A percentile compares a stretch with the other conserved stretches of the same genome.
phyloP scores from a whole-genome alignment of 192 early-diverging fungal species.

The Polychytrium aggregatum region DNA sequence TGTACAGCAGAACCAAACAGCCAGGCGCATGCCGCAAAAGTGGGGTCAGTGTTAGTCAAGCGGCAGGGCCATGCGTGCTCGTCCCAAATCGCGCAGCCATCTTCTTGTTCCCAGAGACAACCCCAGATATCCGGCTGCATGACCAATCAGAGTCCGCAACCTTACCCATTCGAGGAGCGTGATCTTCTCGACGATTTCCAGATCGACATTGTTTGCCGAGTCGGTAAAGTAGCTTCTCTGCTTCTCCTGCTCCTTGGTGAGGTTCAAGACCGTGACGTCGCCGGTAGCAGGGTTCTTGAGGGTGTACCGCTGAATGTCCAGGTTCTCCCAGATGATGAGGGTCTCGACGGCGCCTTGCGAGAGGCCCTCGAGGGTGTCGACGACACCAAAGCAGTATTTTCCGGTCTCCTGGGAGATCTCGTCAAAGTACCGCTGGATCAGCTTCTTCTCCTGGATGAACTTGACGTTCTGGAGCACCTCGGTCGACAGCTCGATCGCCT shows the following conservation, averaged over 20 bases:
- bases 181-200: slow-evolving; percentile 72
- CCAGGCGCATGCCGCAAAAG: no score
- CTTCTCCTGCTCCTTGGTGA: slow-evolving; percentile 79
- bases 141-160: neutral
- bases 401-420: slow-evolving; percentile 95
- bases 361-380: slow-evolving; percentile 90
- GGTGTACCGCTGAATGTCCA: slow-evolving; percentile 68
- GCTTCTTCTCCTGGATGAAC: slow-evolving; percentile 97
- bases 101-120: slow-evolving; percentile 3
- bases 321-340: slow-evolving; percentile 93
- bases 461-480: slow-evolving; percentile 93
- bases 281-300: slow-evolving; percentile 65
- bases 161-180: slow-evolving; percentile 84
- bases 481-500: slow-evolving; percentile 88
- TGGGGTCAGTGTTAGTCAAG: no score
- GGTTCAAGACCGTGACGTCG: slow-evolving; percentile 54
- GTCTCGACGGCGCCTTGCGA: slow-evolving; percentile 98
- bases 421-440: slow-evolving; percentile 92
- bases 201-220: slow-evolving; percentile 53
- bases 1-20: no score
- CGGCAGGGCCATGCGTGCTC: no score
- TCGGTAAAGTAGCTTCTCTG: slow-evolving; percentile 59
- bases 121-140: neutral
- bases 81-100: no score
- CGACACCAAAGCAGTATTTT: slow-evolving; percentile 90